Percentiles rank a stretch among this genome's conserved stretches.
These are phyloP conservation scores for Mucor circinelloides DNA, from an alignment of 371 early-diverging fungal species.

Conservation along the genomic window DNA sequence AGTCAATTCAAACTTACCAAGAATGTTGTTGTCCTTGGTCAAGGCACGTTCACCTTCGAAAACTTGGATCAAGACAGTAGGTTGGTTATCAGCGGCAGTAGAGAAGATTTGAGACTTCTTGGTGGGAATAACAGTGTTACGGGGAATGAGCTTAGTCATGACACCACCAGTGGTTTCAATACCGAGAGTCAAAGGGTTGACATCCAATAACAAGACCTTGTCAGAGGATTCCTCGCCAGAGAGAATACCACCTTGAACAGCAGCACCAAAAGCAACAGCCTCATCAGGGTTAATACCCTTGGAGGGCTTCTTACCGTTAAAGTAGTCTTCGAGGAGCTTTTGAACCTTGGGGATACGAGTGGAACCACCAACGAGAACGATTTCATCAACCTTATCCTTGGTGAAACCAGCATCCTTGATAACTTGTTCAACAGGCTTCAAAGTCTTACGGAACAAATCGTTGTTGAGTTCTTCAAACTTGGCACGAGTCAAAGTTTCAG, in stretches of 20 bases:
- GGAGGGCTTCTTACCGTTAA: constrained; percentile 92
- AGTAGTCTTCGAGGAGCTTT: constrained; percentile 89
- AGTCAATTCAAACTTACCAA: constrained; percentile 95
- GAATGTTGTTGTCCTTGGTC: constrained; percentile 95
- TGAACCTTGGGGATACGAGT: constrained; percentile 99
- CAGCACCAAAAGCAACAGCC: constrained; percentile 97
- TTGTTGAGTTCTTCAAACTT: constrained; percentile 95
- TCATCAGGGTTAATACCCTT: constrained; percentile 97
- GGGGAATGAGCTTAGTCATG: constrained; percentile 93
- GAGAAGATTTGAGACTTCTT: constrained; percentile 99
- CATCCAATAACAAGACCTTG: constrained; percentile 93
- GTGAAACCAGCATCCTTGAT: constrained; percentile 93
- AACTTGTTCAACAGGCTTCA: constrained; percentile 97
- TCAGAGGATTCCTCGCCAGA: constrained; percentile 85
- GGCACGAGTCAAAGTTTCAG: constrained; percentile 93
- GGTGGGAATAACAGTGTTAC: constrained; percentile 98
- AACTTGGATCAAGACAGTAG: constrained; percentile 95
- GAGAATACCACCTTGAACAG: constrained; percentile 94
- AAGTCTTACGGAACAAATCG: constrained; percentile 90
- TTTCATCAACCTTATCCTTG: constrained; percentile 92
- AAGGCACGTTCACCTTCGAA: constrained; percentile 98
- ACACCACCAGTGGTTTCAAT: constrained; percentile 96
- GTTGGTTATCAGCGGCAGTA: constrained; percentile 98
- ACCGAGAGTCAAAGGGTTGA: constrained; percentile 97
- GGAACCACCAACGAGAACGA: constrained; percentile 99